A percentile compares a stretch with the other conserved stretches of the same genome.
phyloP scores from a whole-genome alignment of 345 rosid genomes.

The Salix caprea region DNA sequence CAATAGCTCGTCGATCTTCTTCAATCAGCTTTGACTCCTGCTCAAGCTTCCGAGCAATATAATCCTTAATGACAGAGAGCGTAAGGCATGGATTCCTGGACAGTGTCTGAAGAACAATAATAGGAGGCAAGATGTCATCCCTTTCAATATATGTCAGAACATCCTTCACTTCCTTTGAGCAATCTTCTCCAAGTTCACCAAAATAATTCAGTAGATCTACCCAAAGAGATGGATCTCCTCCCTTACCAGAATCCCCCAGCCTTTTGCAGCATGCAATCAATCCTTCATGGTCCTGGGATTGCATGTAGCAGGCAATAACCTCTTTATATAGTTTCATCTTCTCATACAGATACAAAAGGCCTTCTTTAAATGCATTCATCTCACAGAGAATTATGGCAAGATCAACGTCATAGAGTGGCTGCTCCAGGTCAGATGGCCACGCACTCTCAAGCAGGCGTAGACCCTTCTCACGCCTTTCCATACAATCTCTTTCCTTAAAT shows the following conservation, averaged over 20 bases:
- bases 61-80: slow-evolving; percentile 92
- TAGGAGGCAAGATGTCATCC: slow-evolving; percentile 94
- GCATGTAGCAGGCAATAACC: slow-evolving; percentile 98
- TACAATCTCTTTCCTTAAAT: slow-evolving; percentile 36
- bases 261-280: slow-evolving; percentile 92
- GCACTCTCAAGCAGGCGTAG: slow-evolving; percentile 63
- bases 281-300: slow-evolving; percentile 91
- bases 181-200: slow-evolving; percentile 98
- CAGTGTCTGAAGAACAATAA: slow-evolving; percentile 86
- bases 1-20: slow-evolving; percentile 85
- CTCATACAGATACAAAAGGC: slow-evolving; percentile 83
- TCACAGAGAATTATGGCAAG: slow-evolving; percentile 95
- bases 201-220: slow-evolving; percentile 95
- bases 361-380: slow-evolving; percentile 84
- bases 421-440: slow-evolving; percentile 84
- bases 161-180: slow-evolving; percentile 94
- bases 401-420: slow-evolving; percentile 92
- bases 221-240: slow-evolving; percentile 97
- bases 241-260: slow-evolving; percentile 85
- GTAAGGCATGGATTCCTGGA: slow-evolving; percentile 94
- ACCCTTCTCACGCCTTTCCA: slow-evolving; percentile 71
- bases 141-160: slow-evolving; percentile 82
- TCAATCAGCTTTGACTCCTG: slow-evolving; percentile 91
- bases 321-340: slow-evolving; percentile 95
- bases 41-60: slow-evolving; percentile 90